phyloP scores from a whole-genome alignment of 495 filamentous ascomycete genomes.

The Neurospora discreta region DNA sequence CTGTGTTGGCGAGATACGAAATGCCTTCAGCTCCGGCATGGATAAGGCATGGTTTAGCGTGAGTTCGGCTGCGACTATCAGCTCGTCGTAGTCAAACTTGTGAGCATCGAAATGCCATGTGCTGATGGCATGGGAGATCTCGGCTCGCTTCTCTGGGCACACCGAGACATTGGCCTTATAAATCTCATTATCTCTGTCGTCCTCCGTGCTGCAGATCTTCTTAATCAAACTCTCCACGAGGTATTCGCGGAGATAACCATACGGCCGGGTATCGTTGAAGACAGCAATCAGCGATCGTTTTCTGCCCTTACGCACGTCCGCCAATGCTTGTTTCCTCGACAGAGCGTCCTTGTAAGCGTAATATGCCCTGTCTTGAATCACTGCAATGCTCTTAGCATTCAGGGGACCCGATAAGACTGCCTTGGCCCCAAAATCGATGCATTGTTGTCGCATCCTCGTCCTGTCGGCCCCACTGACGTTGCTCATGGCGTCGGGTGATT shows the following conservation, averaged over 20 bases:
- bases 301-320: slow-evolving; percentile 55
- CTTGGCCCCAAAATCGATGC: slow-evolving; percentile 72
- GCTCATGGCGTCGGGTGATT: slow-evolving; percentile 22
- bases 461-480: slow-evolving; percentile 30
- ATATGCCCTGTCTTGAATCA: slow-evolving; percentile 73
- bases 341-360: slow-evolving; percentile 60
- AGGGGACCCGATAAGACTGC: slow-evolving; percentile 77
- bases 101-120: slow-evolving; percentile 84
- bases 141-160: slow-evolving; percentile 42
- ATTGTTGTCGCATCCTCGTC: slow-evolving; percentile 43
- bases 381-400: slow-evolving; percentile 54
- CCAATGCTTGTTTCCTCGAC: slow-evolving; percentile 53
- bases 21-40: slow-evolving; percentile 70
- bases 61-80: slow-evolving; percentile 63
- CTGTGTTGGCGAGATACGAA: slow-evolving; percentile 53
- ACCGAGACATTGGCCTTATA: slow-evolving; percentile 36
- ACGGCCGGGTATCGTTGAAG: slow-evolving; percentile 67
- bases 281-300: slow-evolving; percentile 90
- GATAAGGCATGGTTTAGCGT: slow-evolving; percentile 85
- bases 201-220: slow-evolving; percentile 66
- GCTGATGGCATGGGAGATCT: slow-evolving; percentile 59
- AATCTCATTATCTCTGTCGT: slow-evolving; percentile 34
- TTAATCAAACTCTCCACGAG: slow-evolving; percentile 89
- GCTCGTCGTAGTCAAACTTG: slow-evolving; percentile 77
- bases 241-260: slow-evolving; percentile 71